Conservation (phyloP, 805 yeast genomes). For the Ogataea siamensis region DNA sequence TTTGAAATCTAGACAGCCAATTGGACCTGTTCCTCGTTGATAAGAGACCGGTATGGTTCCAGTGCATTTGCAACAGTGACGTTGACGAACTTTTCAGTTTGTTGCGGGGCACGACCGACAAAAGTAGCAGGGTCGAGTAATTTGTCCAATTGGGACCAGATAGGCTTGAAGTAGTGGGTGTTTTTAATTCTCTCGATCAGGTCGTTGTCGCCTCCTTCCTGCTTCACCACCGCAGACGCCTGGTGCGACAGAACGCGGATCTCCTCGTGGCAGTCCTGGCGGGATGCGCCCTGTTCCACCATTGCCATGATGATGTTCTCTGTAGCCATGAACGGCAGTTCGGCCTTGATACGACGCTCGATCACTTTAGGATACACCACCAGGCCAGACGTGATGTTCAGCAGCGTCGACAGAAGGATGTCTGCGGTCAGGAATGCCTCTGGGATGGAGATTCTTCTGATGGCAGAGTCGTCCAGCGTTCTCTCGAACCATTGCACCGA, state of each 20-base stretch:
- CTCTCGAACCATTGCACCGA: slow-evolving; percentile 99
- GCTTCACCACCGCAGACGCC: slow-evolving; percentile 96
- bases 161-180: slow-evolving; percentile 82
- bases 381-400: slow-evolving; percentile 90
- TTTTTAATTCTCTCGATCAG: slow-evolving; percentile 81
- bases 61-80: slow-evolving; percentile 84
- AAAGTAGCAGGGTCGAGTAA: slow-evolving; percentile 91
- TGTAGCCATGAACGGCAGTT: slow-evolving; percentile 99
- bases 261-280: slow-evolving; percentile 98
- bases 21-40: slow-evolving; percentile 68
- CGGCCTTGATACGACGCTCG: slow-evolving; percentile 91
- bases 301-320: slow-evolving; percentile 99
- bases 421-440: slow-evolving; percentile 96
- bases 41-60: slow-evolving; percentile 55
- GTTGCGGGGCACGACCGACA: slow-evolving; percentile 98
- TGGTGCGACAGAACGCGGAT: slow-evolving; percentile 96
- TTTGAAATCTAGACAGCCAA: slow-evolving; percentile 61
- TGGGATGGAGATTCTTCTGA: slow-evolving; percentile 94
- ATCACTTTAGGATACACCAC: slow-evolving; percentile 99
- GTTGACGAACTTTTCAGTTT: slow-evolving; percentile 88
- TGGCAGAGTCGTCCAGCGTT: slow-evolving; percentile 96
- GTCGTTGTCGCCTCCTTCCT: slow-evolving; percentile 98
- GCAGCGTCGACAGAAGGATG: slow-evolving; percentile 81
- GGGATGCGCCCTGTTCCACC: slow-evolving; percentile 96
- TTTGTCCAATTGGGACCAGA: slow-evolving; percentile 76